Percentiles rank a stretch among this genome's conserved stretches.
These are phyloP conservation scores for Sporothrix variecibatus DNA, from an alignment of 2,329 filamentous ascomycete genomes.

Conservation along the genomic window DNA sequence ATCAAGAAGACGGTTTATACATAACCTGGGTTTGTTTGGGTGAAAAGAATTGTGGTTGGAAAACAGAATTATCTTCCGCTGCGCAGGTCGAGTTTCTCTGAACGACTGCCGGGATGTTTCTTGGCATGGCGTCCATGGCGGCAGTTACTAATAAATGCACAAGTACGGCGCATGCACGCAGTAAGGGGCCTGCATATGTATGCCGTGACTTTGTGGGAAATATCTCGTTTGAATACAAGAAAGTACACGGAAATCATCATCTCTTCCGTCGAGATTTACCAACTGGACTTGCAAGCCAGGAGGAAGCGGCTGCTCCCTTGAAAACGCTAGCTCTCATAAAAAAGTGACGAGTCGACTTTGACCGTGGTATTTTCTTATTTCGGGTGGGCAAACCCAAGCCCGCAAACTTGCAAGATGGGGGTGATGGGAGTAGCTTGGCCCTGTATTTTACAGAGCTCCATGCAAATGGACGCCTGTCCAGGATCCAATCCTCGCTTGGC, in stretches of 20 bases:
- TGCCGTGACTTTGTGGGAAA: not conserved
- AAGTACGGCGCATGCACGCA: not conserved
- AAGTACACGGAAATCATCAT: not conserved
- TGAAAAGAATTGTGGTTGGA: not conserved
- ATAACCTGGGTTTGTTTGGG: not conserved
- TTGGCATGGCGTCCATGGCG: not conserved
- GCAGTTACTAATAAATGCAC: not conserved
- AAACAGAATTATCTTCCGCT: not conserved
- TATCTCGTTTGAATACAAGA: not conserved
- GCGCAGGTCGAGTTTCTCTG: not conserved
- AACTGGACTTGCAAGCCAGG: not conserved
- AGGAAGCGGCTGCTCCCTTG: not conserved
- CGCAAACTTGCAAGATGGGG: not conserved
- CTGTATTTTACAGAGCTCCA: not conserved
- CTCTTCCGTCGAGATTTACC: not conserved
- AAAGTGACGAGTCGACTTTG: constrained; percentile 7
- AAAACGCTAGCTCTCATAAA: not conserved
- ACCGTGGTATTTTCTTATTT: not conserved
- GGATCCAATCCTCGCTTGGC: not conserved
- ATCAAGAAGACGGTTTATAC: not conserved
- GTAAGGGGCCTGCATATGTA: constrained; percentile 2
- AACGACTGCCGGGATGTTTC: not conserved
- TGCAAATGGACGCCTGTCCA: not conserved
- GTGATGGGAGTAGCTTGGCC: not conserved
- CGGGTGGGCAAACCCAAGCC: not conserved